Evolutionary conservation across 768 basidiomycete genomes (phyloP).

Genomic region (Naganishia randhawae): DNA sequence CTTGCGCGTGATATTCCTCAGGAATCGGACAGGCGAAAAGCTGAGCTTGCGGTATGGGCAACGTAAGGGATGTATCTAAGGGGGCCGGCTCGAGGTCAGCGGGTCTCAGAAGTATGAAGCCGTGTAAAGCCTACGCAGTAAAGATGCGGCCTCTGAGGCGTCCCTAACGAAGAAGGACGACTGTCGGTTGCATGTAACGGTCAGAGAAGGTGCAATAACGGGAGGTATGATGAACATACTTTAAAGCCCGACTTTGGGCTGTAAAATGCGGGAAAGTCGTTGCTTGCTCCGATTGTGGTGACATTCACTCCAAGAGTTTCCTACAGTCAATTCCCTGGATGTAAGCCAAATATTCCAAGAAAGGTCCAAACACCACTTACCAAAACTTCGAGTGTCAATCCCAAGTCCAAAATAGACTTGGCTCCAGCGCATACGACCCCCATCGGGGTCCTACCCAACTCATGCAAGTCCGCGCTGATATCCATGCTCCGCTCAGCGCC

Average conservation of each 20-base stretch:
- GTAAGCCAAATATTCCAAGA: neutral
- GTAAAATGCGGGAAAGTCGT: slow-evolving; percentile 94
- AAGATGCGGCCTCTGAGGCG: slow-evolving; percentile 60
- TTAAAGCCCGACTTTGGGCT: slow-evolving; percentile 74
- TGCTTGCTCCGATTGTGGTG: slow-evolving; percentile 66
- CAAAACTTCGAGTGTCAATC: slow-evolving; percentile 56
- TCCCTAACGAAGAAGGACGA: slow-evolving; percentile 23
- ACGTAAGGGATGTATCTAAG: slow-evolving; percentile 65
- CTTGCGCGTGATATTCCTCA: slow-evolving; percentile 64
- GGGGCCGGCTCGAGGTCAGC: slow-evolving; percentile 7
- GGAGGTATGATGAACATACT: slow-evolving; percentile 51
- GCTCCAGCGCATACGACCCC: slow-evolving; percentile 88
- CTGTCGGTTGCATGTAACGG: neutral
- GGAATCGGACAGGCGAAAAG: slow-evolving; percentile 90
- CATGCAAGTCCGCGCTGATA: slow-evolving; percentile 86
- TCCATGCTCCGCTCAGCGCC: slow-evolving; percentile 79
- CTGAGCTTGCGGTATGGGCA: slow-evolving; percentile 67
- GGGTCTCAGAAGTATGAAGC: neutral
- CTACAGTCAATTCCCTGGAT: slow-evolving; percentile 51
- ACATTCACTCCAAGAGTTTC: slow-evolving; percentile 95
- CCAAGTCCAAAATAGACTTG: slow-evolving; percentile 92
- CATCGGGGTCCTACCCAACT: slow-evolving; percentile 82
- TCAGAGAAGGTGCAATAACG: neutral
- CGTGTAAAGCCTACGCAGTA: slow-evolving; percentile 61
- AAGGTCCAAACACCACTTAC: slow-evolving; percentile 32